Evolutionary conservation across 2,329 filamentous ascomycete genomes (phyloP), one percentile per base, ranked within the genome.

Genomic region (Zopfia rhizophila): DNA sequence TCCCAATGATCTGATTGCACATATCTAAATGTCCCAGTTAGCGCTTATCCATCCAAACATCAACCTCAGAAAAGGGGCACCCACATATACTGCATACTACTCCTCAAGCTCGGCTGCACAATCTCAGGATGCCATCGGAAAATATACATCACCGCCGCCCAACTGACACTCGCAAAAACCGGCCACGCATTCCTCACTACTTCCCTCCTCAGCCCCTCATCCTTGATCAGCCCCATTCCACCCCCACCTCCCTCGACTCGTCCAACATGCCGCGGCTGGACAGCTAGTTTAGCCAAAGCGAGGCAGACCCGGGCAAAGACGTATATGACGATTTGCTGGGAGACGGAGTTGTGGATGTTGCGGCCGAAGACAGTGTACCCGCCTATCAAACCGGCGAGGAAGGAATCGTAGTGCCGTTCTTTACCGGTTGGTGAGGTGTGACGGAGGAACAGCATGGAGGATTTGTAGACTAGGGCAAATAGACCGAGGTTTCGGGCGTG

Each of bases 11-110:
- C 89, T 55, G 89, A 91, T 72, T 97, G 89, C 48, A 85, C 81
- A 70, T 87, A 87, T 67, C 84, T 87, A 59, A 38, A 53, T 48
- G 56, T 65, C 36, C 11, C 18, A 7, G 41, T 70, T 45, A 66
- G 59, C 56, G 35, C 21, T 10, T 6, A 7, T 22, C 6, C 14
- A 3, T 5, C 4, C 14, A 30, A 39, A 36, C 38, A 14, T 16
- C 14, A 14, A 28, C 16, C 8, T 4, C 10, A 4, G 19, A 46
- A 40, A 16, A 31, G 30, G 30, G 30, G 17, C 25, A 80, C 83
- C 67, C 93, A 99, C 79, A 99, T 96, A 68, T 99, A 99, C 61
- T 85, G 90, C 94, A 99, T 99, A 77, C 91, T 97, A 75, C 86
- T 92, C 71, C 91, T 83, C 79, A 99, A 75, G 72, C 92, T 97